Base-by-base conservation (phyloP, 305 asterid species). In the Solanum aculeatissimum region DNA sequence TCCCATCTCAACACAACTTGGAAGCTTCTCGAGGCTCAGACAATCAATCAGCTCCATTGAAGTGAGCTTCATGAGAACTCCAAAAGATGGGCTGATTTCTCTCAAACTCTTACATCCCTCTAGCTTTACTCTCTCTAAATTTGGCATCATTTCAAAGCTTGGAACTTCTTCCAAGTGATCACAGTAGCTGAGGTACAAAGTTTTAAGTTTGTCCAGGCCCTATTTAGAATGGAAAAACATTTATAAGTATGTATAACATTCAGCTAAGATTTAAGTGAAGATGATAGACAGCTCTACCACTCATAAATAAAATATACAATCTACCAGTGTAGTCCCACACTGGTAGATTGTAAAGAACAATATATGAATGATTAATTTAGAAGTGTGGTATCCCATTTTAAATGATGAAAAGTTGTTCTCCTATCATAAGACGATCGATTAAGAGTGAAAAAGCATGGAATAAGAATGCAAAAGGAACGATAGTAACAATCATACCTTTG, bases 181-280 rank as follows among this genome's bases (percentile, higher is more conserved):
- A 66, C 74, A 81, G 69, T 42, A 81, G 57, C 84, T 81, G 58
- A 81, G 84, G 27, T 60, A 58, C 84, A 81, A 81, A 42, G 54
- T 23, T 29, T 43, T 82, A 23, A 82, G 45, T 82, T 63, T 43
- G 42, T 62, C 45, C 60, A 62, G 40, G 1, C 60, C 74, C 84
- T 82, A 16, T 40, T 42, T 43, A 82, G 58, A 27, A 82, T 82
- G 18, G 43, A 25, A 42, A 15, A 43, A 23, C 43, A 32, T 35
- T 15, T 13, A 18, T 25, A 77, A 23, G 12, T 10, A 38, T 6
- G 43, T 53, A 75, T 47, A 14, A 25, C 40, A 23, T 53, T 51
- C 23, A 75, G 16, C 10, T 11, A 21, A 11, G 13, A 25, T 27
- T 13, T 62, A 62, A 43, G 38, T 16, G n/a, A 72, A 43, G 57